phyloP scores from a whole-genome alignment of 345 rosid genomes.

The Theobroma cacao region DNA sequence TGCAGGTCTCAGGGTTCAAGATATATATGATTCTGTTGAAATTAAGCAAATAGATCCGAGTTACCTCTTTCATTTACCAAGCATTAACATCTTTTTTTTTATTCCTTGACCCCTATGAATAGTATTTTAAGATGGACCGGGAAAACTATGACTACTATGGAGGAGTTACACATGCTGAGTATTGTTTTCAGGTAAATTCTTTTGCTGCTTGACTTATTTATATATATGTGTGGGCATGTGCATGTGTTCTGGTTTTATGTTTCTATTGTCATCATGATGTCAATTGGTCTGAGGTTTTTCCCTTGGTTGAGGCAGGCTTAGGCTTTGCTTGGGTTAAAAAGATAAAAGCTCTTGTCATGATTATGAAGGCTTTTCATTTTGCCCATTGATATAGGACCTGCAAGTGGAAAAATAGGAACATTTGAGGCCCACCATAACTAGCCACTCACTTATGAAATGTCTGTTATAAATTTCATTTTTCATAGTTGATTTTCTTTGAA shows the following conservation, averaged over 20 bases:
- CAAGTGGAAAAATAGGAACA: background rate
- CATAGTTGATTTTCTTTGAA: slow-evolving; percentile 9
- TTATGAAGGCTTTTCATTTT: background rate
- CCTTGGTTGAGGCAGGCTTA: background rate
- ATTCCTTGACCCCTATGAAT: slow-evolving; percentile 10
- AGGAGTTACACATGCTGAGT: slow-evolving; percentile 77
- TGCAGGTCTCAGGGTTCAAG: background rate
- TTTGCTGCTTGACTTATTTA: background rate
- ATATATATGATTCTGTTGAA: background rate
- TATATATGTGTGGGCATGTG: background rate
- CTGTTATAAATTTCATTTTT: background rate
- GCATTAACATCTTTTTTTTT: slow-evolving; percentile 20
- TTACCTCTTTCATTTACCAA: background rate
- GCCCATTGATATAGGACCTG: background rate
- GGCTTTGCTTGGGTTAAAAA: background rate
- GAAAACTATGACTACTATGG: slow-evolving; percentile 65
- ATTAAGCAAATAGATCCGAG: background rate
- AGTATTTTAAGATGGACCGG: slow-evolving; percentile 92
- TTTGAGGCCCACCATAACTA: background rate
- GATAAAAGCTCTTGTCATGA: background rate
- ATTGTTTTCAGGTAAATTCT: slow-evolving; percentile 80
- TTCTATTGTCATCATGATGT: background rate
- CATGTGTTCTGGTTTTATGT: background rate
- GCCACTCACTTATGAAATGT: background rate
- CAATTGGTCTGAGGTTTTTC: background rate